A percentile compares a stretch with the other conserved stretches of the same genome.
phyloP scores from a whole-genome alignment of 495 filamentous ascomycete genomes.

The Lineolata rhizophorae region DNA sequence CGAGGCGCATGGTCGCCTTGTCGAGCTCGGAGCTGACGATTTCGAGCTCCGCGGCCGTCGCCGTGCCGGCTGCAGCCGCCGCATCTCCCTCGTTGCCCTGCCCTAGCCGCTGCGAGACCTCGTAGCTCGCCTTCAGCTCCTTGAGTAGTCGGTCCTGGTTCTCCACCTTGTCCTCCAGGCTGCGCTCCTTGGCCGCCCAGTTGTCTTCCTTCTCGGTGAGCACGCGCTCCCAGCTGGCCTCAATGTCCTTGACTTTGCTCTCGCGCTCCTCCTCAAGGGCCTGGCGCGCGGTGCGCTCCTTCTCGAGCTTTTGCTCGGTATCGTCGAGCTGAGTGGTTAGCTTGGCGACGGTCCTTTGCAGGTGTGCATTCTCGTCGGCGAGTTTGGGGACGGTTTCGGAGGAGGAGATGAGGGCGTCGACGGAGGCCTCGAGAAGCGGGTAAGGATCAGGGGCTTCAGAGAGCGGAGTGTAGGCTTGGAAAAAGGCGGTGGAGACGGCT shows the following conservation, averaged over 20 bases:
- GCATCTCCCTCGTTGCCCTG: conserved; percentile 38
- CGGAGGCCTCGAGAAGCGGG: conserved; percentile 82
- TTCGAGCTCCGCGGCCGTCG: conserved; percentile 77
- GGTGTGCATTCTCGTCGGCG: conserved; percentile 62
- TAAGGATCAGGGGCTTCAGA: conserved; percentile 96
- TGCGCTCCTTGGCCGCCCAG: conserved; percentile 87
- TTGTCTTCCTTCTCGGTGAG: conserved; percentile 87
- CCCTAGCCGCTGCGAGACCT: conserved; percentile 79
- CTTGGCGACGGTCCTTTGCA: conserved; percentile 54
- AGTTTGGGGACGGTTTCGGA: conserved; percentile 82
- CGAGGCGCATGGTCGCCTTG: conserved; percentile 63
- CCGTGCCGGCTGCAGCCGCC: conserved; percentile 28
- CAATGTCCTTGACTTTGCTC: conserved; percentile 59
- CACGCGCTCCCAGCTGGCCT: conserved; percentile 79
- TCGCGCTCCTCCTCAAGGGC: conserved; percentile 59
- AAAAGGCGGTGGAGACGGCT: conserved; percentile 69
- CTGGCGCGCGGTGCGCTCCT: conserved; percentile 48
- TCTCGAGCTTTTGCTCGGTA: conserved; percentile 46
- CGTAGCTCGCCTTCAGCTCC: conserved; percentile 90
- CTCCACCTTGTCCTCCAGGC: conserved; percentile 77
- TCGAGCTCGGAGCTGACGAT: conserved; percentile 82
- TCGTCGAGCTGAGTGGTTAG: conserved; percentile 89
- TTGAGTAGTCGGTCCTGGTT: conserved; percentile 82
- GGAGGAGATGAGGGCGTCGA: conserved; percentile 75
- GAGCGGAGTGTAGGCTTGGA: conserved; percentile 77